Evolutionary conservation across 148 eudicot genomes (phyloP).

Genomic region (Amaranthus palmeri): DNA sequence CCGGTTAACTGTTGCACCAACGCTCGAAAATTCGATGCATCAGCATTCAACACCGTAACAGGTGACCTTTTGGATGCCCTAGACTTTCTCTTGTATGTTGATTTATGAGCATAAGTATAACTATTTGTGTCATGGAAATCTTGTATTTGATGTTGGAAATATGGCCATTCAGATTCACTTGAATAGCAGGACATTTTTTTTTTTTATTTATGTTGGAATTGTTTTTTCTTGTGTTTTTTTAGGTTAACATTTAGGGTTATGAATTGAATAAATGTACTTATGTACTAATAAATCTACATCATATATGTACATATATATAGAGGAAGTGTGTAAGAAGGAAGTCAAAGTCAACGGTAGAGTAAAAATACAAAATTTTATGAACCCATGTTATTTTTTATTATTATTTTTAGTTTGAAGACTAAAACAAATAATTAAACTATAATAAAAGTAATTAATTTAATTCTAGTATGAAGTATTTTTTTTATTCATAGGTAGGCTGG

Average conservation of each 20-base stretch:
- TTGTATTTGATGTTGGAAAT: neutral
- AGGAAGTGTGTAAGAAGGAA: neutral
- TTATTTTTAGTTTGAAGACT: too few relatives aligned
- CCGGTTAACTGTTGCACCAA: slow-evolving; percentile 55
- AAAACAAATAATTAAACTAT: too few relatives aligned
- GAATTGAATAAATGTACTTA: neutral
- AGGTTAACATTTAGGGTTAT: neutral
- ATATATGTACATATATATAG: neutral
- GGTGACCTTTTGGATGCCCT: slow-evolving; percentile 39
- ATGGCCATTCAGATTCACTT: slow-evolving; percentile 16
- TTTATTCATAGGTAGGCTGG: too few relatives aligned
- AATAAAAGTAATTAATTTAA: too few relatives aligned
- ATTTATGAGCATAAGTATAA: too few relatives aligned
- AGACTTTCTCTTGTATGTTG: slow-evolving; percentile 30
- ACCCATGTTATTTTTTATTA: too few relatives aligned
- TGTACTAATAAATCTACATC: too few relatives aligned
- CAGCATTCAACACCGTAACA: slow-evolving; percentile 38
- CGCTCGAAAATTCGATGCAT: slow-evolving; percentile 41
- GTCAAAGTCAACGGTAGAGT: too few relatives aligned
- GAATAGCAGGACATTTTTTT: slow-evolving; percentile 12
- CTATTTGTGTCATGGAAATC: too few relatives aligned
- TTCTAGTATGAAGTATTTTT: too few relatives aligned
- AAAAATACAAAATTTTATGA: too few relatives aligned
- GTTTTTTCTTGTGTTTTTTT: neutral
- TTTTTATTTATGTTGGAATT: neutral